These are phyloP conservation scores for Populus alba DNA, from an alignment of 345 rosid species.

Conservation along the genomic window DNA sequence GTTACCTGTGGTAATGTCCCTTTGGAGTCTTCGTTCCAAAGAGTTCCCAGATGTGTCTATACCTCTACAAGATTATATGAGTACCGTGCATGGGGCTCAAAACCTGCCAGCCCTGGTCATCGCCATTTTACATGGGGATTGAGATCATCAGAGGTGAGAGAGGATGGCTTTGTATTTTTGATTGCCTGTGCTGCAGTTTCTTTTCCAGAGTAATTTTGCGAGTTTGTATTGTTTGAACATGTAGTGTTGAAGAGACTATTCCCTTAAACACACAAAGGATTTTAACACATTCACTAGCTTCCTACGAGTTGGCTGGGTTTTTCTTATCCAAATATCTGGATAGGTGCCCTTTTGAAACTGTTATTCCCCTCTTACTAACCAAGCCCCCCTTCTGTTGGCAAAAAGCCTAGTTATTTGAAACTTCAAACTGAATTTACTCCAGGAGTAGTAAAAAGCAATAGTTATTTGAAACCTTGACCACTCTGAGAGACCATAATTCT, in stretches of 20 bases:
- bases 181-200: not conserved
- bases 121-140: conserved; percentile 83
- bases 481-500: not conserved
- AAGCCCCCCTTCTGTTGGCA: not conserved
- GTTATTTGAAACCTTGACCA: not conserved
- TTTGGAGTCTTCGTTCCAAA: conserved; percentile 85
- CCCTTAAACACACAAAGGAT: not conserved
- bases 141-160: conserved; percentile 76
- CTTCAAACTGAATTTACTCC: too few relatives aligned
- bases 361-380: not conserved
- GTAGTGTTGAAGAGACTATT: not conserved
- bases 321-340: not conserved
- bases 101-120: conserved; percentile 77
- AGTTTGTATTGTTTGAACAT: not conserved
- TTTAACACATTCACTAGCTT: not conserved
- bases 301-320: not conserved
- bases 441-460: not conserved
- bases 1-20: conserved; percentile 96
- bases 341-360: not conserved
- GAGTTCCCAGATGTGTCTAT: conserved; percentile 86
- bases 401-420: too few relatives aligned
- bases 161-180: conserved; percentile 4
- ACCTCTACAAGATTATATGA: conserved; percentile 82
- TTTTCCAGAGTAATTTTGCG: too few relatives aligned
- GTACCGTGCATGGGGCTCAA: conserved; percentile 89